Conservation (phyloP, 176 grass and related monocot genomes). For the Thalia dealbata region DNA sequence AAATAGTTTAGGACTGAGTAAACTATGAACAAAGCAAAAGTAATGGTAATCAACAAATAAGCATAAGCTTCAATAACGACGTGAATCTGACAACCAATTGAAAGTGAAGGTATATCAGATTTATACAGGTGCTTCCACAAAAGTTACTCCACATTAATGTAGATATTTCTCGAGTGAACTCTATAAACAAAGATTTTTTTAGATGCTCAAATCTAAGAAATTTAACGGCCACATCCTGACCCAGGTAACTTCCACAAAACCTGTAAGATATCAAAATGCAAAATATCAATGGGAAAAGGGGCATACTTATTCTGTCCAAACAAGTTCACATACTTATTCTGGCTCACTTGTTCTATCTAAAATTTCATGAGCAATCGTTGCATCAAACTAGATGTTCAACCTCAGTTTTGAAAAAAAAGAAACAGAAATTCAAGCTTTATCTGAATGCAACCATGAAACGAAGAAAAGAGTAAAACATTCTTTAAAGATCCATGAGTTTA, state of each 20-base stretch:
- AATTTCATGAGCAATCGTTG: background rate
- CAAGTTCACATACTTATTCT: background rate
- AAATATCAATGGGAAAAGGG: background rate
- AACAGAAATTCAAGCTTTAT: too few species aligned
- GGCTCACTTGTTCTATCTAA: background rate
- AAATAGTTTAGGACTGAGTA: too few species aligned
- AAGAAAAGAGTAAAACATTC: background rate
- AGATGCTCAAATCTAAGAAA: slow-evolving; percentile 80
- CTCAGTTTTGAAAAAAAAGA: too few species aligned
- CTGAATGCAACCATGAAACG: background rate
- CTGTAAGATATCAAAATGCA: slow-evolving; percentile 32
- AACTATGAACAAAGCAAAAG: too few species aligned
- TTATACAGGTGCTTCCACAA: background rate
- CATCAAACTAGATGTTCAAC: background rate
- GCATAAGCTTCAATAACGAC: slow-evolving; percentile 6
- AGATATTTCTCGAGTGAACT: slow-evolving; percentile 85
- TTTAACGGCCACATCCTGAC: slow-evolving; percentile 92
- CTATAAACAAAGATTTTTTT: slow-evolving; percentile 62
- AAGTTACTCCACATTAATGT: slow-evolving; percentile 34
- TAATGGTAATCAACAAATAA: too few species aligned
- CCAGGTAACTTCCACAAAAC: slow-evolving; percentile 74
- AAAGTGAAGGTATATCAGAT: background rate
- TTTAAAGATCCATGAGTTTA: background rate
- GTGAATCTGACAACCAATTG: background rate
- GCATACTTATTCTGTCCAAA: too few species aligned